Evolutionary conservation across 208 protist genomes (phyloP).

Genomic region (Crithidia acanthocephali): DNA sequence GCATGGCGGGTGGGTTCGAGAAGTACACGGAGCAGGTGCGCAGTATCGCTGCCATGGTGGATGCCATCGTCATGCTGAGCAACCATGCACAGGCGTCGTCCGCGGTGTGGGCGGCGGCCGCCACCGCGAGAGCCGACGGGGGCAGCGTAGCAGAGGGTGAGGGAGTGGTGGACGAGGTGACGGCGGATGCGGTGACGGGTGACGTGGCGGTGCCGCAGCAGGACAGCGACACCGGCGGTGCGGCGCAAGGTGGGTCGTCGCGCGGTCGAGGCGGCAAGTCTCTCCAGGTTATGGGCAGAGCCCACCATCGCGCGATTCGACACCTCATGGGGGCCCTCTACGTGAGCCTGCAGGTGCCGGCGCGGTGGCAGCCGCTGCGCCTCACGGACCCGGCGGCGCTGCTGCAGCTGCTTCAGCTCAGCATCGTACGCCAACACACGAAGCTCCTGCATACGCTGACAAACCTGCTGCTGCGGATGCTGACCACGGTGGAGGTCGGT

Average conservation of each 20-base stretch:
- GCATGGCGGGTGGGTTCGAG: background rate
- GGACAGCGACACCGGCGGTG: too few species aligned
- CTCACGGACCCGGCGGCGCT: background rate
- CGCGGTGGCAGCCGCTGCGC: slow-evolving; percentile 2
- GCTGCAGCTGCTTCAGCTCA: slow-evolving; percentile 6
- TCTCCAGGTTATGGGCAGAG: background rate
- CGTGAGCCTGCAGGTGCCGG: background rate
- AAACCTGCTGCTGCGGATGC: background rate
- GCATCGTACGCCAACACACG: background rate
- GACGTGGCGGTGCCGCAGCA: too few species aligned
- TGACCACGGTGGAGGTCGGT: background rate
- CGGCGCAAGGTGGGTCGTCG: too few species aligned
- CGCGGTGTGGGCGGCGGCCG: slow-evolving; percentile 11
- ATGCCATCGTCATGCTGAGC: slow-evolving; percentile 16
- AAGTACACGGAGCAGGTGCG: background rate
- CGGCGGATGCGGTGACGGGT: too few species aligned
- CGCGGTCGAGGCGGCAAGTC: background rate
- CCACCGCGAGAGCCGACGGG: background rate
- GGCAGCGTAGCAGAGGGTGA: background rate
- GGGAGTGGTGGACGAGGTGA: background rate
- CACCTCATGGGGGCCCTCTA: background rate
- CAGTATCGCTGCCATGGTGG: background rate
- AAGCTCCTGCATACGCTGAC: background rate
- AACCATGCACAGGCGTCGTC: slow-evolving; percentile 22
- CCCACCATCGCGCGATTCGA: background rate